These are phyloP conservation scores for Pythium rhizo-oryzae DNA, from an alignment of 352 stramenopile species.

Conservation along the genomic window DNA sequence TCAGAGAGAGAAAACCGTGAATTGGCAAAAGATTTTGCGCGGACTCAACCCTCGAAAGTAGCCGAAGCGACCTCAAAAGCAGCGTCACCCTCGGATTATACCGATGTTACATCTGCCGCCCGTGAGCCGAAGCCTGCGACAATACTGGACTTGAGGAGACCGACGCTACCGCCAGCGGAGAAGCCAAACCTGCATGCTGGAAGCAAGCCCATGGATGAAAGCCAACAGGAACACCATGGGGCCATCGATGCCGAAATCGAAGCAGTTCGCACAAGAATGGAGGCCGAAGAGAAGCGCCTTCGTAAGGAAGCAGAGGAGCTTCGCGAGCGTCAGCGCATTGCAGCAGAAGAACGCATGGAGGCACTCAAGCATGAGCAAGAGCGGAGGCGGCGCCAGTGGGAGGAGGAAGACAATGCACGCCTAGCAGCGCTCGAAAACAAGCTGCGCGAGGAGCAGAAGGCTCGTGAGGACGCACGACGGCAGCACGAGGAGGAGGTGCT, in stretches of 20 bases:
- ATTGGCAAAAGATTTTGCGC: no score
- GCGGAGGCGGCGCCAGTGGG: conserved; percentile 63
- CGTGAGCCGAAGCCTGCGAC: background rate
- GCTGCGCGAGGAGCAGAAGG: conserved; percentile 45
- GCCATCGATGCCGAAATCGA: conserved; percentile 45
- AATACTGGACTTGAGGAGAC: background rate
- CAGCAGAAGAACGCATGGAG: conserved; percentile 57
- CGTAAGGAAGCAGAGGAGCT: conserved; percentile 47
- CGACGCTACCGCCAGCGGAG: background rate
- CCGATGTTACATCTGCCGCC: background rate
- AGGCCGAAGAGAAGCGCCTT: conserved; percentile 45
- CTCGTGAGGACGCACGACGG: conserved; percentile 35
- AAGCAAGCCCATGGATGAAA: background rate
- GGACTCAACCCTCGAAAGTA: background rate
- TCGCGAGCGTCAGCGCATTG: conserved; percentile 43
- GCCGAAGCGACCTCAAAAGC: background rate
- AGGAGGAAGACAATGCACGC: conserved; percentile 56
- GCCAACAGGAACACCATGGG: background rate
- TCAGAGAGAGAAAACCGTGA: no score
- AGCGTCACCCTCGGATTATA: background rate
- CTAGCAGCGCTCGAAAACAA: conserved; percentile 52
- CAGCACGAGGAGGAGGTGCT: conserved; percentile 42
- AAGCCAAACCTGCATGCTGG: background rate
- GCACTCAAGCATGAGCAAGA: conserved; percentile 69
- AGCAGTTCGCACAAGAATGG: conserved; percentile 41